Percentiles rank a stretch among this genome's conserved stretches.
phyloP scores from a whole-genome alignment of 345 rosid genomes.

The Lepidium sativum region DNA sequence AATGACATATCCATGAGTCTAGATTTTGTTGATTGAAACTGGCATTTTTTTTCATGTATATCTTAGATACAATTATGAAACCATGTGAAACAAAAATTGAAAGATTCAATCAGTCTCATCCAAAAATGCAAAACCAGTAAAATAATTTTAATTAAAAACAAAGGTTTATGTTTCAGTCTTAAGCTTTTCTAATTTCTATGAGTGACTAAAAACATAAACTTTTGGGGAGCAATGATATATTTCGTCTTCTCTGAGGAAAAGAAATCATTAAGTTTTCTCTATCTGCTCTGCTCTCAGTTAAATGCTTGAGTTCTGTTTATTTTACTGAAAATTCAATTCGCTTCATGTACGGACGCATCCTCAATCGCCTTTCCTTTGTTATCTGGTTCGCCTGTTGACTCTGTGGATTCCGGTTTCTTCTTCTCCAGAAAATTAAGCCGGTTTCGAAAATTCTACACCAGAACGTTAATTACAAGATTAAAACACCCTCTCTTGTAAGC shows the following conservation, averaged over 20 bases:
- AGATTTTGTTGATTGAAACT: no score
- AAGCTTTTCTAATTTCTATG: constrained; percentile 2
- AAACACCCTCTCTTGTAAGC: not conserved
- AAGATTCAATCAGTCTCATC: not conserved
- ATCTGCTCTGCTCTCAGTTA: not conserved
- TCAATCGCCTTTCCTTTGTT: constrained; percentile 17
- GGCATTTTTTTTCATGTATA: no score
- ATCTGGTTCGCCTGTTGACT: not conserved
- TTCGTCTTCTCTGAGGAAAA: not conserved
- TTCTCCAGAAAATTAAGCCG: constrained; percentile 18
- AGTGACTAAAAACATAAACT: constrained; percentile 11
- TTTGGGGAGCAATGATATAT: not conserved
- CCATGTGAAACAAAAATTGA: no score
- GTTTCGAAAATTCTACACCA: constrained; percentile 21
- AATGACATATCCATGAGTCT: no score
- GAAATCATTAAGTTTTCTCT: not conserved
- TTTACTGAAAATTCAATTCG: not conserved
- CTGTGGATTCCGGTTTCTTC: constrained; percentile 8
- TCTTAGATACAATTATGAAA: no score
- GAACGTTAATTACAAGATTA: not conserved
- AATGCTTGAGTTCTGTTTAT: not conserved
- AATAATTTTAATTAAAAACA: not conserved
- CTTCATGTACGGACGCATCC: constrained; percentile 1
- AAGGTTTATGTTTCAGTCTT: not conserved
- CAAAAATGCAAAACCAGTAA: not conserved